These are phyloP conservation scores for Cordyceps cateniannulata DNA, from an alignment of 2,329 filamentous ascomycete genomes.

Conservation along the genomic window DNA sequence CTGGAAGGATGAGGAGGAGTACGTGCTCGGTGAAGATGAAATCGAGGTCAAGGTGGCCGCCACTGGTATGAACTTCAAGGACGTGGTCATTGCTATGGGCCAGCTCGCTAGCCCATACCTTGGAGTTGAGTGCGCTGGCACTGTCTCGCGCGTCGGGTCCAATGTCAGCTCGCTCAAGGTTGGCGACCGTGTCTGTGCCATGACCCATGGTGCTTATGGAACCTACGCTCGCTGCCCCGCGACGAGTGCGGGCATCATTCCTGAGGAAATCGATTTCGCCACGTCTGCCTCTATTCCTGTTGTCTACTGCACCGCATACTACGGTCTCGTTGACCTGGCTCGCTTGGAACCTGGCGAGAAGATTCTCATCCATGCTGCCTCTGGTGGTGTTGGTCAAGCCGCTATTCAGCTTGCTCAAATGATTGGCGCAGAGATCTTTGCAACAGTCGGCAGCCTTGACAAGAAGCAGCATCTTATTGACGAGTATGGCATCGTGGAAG, in stretches of 20 bases:
- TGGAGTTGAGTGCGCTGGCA: constrained; percentile 35
- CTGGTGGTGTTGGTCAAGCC: constrained; percentile 33
- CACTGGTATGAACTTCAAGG: constrained; percentile 39
- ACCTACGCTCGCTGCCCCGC: constrained; percentile 27
- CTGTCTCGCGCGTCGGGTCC: constrained; percentile 46
- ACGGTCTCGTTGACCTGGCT: constrained; percentile 32
- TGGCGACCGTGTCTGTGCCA: constrained; percentile 67
- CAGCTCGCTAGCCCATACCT: constrained; percentile 27
- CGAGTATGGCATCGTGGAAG: constrained; percentile 30
- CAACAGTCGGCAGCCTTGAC: constrained; percentile 32
- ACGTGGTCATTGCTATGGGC: constrained; percentile 38
- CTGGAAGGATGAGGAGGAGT: constrained; percentile 29
- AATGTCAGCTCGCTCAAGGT: constrained; percentile 53
- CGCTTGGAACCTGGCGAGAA: constrained; percentile 30
- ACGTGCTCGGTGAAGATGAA: constrained; percentile 27
- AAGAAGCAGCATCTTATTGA: constrained; percentile 33
- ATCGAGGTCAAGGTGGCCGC: constrained; percentile 38
- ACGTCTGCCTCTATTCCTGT: constrained; percentile 34
- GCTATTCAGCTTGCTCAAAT: constrained; percentile 32
- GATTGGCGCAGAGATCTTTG: constrained; percentile 34
- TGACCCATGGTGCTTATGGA: constrained; percentile 28
- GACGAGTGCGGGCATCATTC: constrained; percentile 30
- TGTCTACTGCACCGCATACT: constrained; percentile 35
- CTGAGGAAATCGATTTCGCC: constrained; percentile 29
- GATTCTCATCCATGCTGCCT: constrained; percentile 34